Conservation (phyloP, 805 yeast genomes). For the Ogataea saltuana region DNA sequence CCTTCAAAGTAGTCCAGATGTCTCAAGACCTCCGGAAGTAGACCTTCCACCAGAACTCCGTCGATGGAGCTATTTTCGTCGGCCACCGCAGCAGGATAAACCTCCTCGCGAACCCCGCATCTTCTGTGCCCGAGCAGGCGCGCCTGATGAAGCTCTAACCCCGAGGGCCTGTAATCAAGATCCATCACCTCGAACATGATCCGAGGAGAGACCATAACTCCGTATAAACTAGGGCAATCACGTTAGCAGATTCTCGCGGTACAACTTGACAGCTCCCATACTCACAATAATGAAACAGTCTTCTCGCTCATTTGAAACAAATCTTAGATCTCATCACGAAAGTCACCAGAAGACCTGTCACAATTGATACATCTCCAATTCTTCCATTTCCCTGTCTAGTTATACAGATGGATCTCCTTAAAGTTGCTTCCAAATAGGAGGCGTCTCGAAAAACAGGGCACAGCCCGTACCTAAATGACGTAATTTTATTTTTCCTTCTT, state of each 20-base stretch:
- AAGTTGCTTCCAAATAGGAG: not conserved
- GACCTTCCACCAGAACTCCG: constrained; percentile 17
- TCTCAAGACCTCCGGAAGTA: constrained; percentile 13
- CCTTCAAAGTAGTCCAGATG: constrained; percentile 28
- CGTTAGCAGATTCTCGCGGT: not conserved
- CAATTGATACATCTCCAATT: not conserved
- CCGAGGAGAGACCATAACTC: constrained; percentile 17
- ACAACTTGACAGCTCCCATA: not conserved
- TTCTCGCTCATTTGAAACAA: not conserved
- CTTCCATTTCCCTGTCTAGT: not conserved
- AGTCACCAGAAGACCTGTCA: not conserved
- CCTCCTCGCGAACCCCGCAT: constrained; percentile 15
- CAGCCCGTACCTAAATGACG: not conserved
- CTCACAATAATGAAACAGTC: constrained; percentile 13
- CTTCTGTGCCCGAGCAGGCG: constrained; percentile 13
- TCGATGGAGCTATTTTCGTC: constrained; percentile 1
- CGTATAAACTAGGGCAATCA: constrained; percentile 19
- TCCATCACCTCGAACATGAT: constrained; percentile 18
- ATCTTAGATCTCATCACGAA: not conserved
- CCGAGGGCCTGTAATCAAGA: constrained; percentile 4
- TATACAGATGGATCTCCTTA: not conserved
- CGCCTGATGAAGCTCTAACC: constrained; percentile 15
- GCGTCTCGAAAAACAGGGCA: not conserved
- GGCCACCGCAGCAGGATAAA: constrained; percentile 20
- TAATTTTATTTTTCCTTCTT: too few relatives aligned